Evolutionary conservation across 805 yeast species (phyloP), one percentile per base, ranked within the genome.

Genomic region (Saccharomyces paradoxus): DNA sequence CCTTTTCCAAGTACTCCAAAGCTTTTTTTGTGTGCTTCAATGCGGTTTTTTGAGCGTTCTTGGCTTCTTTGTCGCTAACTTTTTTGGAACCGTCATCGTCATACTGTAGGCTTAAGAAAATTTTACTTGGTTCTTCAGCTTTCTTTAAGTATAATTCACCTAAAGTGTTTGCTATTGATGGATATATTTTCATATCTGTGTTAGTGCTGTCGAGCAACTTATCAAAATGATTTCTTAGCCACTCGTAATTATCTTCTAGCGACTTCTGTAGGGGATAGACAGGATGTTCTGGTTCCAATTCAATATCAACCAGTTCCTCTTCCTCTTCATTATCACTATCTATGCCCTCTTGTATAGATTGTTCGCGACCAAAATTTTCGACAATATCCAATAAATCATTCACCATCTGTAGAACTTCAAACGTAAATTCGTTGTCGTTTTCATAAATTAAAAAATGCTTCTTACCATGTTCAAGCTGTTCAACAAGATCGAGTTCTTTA

Each of bases 361-460:
- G 71, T 46, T 76, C 78, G 47, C 75, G 73, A 28, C 89, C 91
- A 57, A 86, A 86, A 63, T 82, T 81, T 58, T 80, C 82, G 31
- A 84, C 75, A 56, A 86, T 80, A 54, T 86, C 91, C 31, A 87
- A 69, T 56, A 86, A 71, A 65, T 86, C 92, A 65, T 86, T 87
- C 49, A 84, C 71, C 1, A 81, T 75, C 53, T 80, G 79, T 58
- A 87, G 71, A 31, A 80, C 74, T 54, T 80, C 83, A 55, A 79
- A 77, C 49, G 71, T 73, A 29, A 79, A 76, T 13, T 68, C 68
- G 53, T 75, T 68, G 27, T 58, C 53, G 4, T 61, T 52, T 49
- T 76, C 76, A 2, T 80, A 83, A 5, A 60, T 53, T 47, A 75
- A 79, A 67, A 81, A 84, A 6, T 65, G 64, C 10, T 69, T 56